Conservation (phyloP, 75 land plant species). For the Adiantum capillusveneris region DNA sequence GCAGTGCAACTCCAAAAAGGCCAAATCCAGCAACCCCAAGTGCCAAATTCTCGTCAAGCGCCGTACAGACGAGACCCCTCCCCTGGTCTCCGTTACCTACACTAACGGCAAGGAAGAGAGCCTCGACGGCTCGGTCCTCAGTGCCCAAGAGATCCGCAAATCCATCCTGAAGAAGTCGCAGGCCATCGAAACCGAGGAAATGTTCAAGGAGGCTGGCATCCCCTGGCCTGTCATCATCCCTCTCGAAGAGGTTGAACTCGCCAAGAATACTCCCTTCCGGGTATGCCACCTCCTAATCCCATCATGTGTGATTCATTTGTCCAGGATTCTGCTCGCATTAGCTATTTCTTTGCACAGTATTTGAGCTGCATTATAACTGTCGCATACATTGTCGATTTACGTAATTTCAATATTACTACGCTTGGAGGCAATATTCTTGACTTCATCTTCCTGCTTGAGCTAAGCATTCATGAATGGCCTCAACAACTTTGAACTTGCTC, state of each 20-base stretch:
- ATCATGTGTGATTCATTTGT: too few species aligned
- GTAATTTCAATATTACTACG: too few species aligned
- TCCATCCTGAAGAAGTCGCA: constrained; percentile 65
- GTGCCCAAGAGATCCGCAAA: constrained; percentile 62
- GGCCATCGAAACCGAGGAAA: constrained; percentile 82
- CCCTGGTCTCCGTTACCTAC: constrained; percentile 69
- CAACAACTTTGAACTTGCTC: too few species aligned
- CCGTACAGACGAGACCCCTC: constrained; percentile 67
- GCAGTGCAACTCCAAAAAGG: constrained; percentile 71
- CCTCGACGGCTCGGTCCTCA: constrained; percentile 59
- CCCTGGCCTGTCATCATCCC: constrained; percentile 86
- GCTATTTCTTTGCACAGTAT: too few species aligned
- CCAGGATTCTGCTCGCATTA: too few species aligned
- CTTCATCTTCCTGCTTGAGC: too few species aligned
- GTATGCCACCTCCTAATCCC: too few species aligned
- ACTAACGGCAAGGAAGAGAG: constrained; percentile 73
- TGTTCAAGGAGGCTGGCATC: constrained; percentile 83
- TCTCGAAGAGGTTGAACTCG: constrained; percentile 42
- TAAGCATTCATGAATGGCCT: too few species aligned
- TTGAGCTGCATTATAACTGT: too few species aligned
- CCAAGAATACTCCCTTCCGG: background rate
- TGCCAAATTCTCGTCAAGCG: constrained; percentile 75
- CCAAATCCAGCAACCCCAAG: constrained; percentile 75
- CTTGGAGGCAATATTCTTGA: too few species aligned
- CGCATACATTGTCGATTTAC: too few species aligned